Percentiles rank a stretch among this genome's conserved stretches.
Evolutionary conservation across 129 eudicot species (phyloP).

Genomic region (Arctium lappa): DNA sequence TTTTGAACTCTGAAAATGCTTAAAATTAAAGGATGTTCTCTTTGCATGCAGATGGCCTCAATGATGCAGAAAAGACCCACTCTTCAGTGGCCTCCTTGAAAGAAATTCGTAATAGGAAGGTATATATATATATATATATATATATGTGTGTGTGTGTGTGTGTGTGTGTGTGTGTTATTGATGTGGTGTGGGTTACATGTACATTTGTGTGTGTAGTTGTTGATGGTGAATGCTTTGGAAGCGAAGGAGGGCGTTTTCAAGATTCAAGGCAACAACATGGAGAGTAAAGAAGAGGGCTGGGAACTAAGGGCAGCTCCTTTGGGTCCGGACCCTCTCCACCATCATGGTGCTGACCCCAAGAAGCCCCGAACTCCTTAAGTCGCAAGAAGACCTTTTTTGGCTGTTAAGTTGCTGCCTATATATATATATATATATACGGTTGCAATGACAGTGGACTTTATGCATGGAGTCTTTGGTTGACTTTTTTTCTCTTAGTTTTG

Average conservation of each 20-base stretch:
- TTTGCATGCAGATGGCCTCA: slow-evolving; percentile 23
- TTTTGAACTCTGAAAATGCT: background rate
- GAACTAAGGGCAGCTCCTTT: slow-evolving; percentile 44
- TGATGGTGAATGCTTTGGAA: slow-evolving; percentile 29
- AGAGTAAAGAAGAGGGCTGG: slow-evolving; percentile 14
- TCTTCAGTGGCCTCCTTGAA: slow-evolving; percentile 13
- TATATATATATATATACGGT: background rate
- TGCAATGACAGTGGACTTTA: slow-evolving; percentile 3
- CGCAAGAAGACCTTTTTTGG: background rate
- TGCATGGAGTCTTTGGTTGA: slow-evolving; percentile 16
- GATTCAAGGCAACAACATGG: background rate
- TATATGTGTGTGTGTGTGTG: background rate
- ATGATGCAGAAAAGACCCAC: slow-evolving; percentile 17
- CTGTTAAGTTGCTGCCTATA: background rate
- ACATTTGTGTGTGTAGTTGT: slow-evolving; percentile 22
- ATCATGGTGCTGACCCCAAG: slow-evolving; percentile 37
- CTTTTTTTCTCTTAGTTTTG: background rate
- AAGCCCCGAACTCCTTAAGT: slow-evolving; percentile 35
- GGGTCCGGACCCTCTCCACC: slow-evolving; percentile 47
- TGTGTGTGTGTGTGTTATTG: background rate
- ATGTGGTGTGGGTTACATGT: background rate
- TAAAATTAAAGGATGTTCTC: background rate
- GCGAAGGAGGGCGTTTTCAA: slow-evolving; percentile 19
- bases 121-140: background rate
- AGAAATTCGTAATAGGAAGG: slow-evolving; percentile 25